Evolutionary conservation across 2,329 filamentous ascomycete genomes (phyloP).

Genomic region (Tolypocladium guangdongense): DNA sequence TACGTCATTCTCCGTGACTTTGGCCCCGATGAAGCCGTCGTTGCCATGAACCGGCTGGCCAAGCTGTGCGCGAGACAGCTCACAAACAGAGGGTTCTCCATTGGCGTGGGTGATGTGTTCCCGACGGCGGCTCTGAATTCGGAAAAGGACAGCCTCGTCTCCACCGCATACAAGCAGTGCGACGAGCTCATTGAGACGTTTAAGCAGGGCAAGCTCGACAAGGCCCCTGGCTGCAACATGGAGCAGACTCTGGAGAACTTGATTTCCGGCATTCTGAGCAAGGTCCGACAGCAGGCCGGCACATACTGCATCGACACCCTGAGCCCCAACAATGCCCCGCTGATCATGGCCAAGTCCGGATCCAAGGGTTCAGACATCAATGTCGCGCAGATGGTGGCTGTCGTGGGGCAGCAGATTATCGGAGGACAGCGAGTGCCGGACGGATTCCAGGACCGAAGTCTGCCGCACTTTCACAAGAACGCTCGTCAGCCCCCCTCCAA

Average conservation of each 20-base stretch:
- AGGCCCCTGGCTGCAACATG: conserved; percentile 80
- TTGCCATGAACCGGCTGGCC: conserved; percentile 87
- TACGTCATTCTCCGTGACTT: conserved; percentile 95
- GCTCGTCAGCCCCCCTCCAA: conserved; percentile 87
- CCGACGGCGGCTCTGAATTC: conserved; percentile 60
- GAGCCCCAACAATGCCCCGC: conserved; percentile 81
- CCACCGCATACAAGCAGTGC: conserved; percentile 67
- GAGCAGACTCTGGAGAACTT: conserved; percentile 85
- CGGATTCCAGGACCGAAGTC: conserved; percentile 88
- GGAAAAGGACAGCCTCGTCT: conserved; percentile 67
- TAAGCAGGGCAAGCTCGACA: conserved; percentile 70
- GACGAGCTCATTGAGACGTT: conserved; percentile 75
- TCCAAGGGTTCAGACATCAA: conserved; percentile 97
- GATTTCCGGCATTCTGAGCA: conserved; percentile 84
- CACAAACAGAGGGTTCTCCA: conserved; percentile 87
- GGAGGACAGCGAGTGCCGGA: conserved; percentile 84
- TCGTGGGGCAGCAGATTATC: conserved; percentile 97
- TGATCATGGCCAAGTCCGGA: conserved; percentile 95
- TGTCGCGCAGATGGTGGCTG: conserved; percentile 96
- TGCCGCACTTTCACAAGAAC: conserved; percentile 94
- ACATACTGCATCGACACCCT: conserved; percentile 82
- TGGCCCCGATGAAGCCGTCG: conserved; percentile 76
- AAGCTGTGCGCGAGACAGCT: conserved; percentile 83
- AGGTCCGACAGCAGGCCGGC: conserved; percentile 84
- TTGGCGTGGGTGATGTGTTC: conserved; percentile 90